These are phyloP conservation scores for Penicillium hordei DNA, from an alignment of 2,329 filamentous ascomycete genomes.

Conservation along the genomic window DNA sequence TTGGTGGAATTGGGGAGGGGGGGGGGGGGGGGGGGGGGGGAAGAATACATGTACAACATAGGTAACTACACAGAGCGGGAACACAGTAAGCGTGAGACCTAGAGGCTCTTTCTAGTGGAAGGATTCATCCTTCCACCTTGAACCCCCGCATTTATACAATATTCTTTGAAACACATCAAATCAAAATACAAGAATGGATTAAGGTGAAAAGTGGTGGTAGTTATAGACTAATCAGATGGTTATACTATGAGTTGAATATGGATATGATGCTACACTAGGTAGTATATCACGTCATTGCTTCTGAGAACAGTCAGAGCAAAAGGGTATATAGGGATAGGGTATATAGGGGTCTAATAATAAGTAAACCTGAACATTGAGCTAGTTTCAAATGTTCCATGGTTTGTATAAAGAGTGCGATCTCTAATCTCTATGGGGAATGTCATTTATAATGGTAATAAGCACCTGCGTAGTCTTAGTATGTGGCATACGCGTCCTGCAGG, in stretches of 20 bases:
- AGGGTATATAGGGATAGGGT: too few relatives aligned
- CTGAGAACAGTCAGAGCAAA: too few relatives aligned
- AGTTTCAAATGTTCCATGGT: not conserved
- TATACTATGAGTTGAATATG: not conserved
- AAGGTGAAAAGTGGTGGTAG: not conserved
- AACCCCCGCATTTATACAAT: not conserved
- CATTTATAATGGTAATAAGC: not conserved
- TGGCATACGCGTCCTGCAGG: slow-evolving; percentile 23
- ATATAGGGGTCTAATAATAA: too few relatives aligned
- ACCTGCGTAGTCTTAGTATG: not conserved
- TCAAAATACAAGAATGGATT: not conserved
- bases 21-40: too few relatives aligned
- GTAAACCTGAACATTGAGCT: not conserved
- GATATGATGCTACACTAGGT: not conserved
- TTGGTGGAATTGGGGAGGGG: not conserved
- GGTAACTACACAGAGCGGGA: not conserved
- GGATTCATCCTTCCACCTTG: not conserved
- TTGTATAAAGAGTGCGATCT: not conserved
- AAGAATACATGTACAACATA: too few relatives aligned
- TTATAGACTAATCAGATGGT: not conserved
- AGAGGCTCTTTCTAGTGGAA: not conserved
- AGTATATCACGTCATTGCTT: slow-evolving; percentile 6
- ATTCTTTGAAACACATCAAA: not conserved
- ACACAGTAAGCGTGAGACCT: not conserved
- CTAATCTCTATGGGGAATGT: not conserved